These are phyloP conservation scores for Endoconidiophora polonica DNA, from an alignment of 2,329 filamentous ascomycete species.

Conservation along the genomic window DNA sequence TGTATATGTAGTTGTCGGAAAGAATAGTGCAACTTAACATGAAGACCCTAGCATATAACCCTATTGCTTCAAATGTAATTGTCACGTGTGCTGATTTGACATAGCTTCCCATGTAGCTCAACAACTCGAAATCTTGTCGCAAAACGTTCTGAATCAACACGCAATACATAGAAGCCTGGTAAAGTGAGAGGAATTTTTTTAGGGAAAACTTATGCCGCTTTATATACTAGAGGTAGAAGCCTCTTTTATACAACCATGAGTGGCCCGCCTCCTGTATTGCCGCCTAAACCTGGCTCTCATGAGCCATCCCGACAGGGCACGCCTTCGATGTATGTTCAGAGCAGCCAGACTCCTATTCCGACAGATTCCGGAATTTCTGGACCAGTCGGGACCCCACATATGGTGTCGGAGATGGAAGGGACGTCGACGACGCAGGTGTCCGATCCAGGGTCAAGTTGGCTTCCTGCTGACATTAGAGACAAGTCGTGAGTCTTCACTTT, in stretches of 20 bases:
- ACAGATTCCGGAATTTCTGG: neutral
- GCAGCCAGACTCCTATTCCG: conserved; percentile 16
- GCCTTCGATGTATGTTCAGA: conserved; percentile 29
- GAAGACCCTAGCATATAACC: conserved; percentile 4
- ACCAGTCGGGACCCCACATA: neutral
- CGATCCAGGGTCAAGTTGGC: conserved; percentile 57
- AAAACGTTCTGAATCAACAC: neutral
- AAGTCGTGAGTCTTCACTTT: conserved; percentile 48
- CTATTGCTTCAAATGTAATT: neutral
- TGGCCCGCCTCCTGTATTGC: conserved; percentile 45
- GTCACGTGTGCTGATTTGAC: conserved; percentile 6
- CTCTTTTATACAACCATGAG: conserved; percentile 5
- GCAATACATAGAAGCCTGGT: neutral
- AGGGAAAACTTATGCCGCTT: neutral
- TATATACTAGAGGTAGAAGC: neutral
- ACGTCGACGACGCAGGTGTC: neutral
- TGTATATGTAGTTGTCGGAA: too few species aligned
- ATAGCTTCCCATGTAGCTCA: neutral
- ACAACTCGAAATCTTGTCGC: neutral
- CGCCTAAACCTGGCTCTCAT: conserved; percentile 55
- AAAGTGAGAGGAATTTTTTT: neutral
- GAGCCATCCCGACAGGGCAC: conserved; percentile 52
- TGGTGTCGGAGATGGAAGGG: conserved; percentile 5
- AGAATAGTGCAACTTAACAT: too few species aligned
- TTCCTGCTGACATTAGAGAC: conserved; percentile 59